Evolutionary conservation across 306 rosid genomes (phyloP).

Genomic region (Vachellia pachyceras): DNA sequence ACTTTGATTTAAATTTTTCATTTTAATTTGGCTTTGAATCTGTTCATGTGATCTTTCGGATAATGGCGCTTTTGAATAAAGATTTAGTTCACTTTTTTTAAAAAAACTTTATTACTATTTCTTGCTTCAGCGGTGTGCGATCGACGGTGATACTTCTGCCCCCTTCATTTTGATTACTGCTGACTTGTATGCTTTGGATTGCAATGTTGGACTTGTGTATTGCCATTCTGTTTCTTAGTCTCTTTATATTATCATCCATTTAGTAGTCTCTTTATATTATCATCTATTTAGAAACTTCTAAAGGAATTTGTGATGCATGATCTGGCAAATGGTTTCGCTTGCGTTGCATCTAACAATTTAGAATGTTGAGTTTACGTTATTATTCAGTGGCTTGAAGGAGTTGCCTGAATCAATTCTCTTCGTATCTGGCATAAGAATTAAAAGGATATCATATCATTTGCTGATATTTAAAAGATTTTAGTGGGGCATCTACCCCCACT

Average conservation of each 20-base stretch:
- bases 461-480: no score
- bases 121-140: not conserved
- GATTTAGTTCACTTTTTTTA: not conserved
- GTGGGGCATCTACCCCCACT: not conserved
- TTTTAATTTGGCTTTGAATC: no score
- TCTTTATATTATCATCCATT: no score
- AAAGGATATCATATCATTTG: not conserved
- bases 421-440: not conserved
- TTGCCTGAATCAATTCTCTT: not conserved
- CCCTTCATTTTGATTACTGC: not conserved
- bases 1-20: no score
- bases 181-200: not conserved
- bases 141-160: not conserved
- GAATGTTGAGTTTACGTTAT: not conserved
- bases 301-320: not conserved
- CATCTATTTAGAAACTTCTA: not conserved
- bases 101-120: no score
- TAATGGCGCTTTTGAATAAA: not conserved
- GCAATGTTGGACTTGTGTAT: not conserved
- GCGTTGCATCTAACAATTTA: not conserved
- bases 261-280: no score
- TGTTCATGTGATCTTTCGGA: not conserved
- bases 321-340: not conserved
- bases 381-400: not conserved
- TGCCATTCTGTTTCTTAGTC: not conserved